Percentiles rank a stretch among this genome's conserved stretches.
Evolutionary conservation across 495 filamentous ascomycete genomes (phyloP).

Genomic region (Penicillium cinerascens): DNA sequence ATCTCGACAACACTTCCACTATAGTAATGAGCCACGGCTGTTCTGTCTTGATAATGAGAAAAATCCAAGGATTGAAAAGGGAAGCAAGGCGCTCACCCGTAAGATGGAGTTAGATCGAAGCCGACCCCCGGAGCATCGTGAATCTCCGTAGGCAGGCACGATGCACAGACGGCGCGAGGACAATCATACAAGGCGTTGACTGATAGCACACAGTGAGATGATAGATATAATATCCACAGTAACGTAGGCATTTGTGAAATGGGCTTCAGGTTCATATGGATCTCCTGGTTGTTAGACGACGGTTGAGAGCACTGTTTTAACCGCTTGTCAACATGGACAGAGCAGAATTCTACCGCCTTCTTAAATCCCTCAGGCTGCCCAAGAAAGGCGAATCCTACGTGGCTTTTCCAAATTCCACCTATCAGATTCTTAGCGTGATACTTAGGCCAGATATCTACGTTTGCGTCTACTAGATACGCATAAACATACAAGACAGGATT

Average conservation of each 20-base stretch:
- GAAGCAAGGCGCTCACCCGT: slow-evolving; percentile 6
- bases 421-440: too few species aligned
- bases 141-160: slow-evolving; percentile 6
- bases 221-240: neutral
- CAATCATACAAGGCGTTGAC: neutral
- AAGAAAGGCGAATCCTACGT: too few species aligned
- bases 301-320: too few species aligned
- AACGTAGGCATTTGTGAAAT: neutral
- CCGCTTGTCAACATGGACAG: too few species aligned
- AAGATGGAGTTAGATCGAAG: slow-evolving; percentile 14
- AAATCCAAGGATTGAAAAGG: neutral
- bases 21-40: slow-evolving; percentile 10
- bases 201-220: neutral
- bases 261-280: neutral
- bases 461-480: too few species aligned
- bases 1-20: slow-evolving; percentile 16
- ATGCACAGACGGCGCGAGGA: slow-evolving; percentile 2
- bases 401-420: too few species aligned
- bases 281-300: neutral
- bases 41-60: slow-evolving; percentile 7
- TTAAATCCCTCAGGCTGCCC: too few species aligned
- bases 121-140: slow-evolving; percentile 14
- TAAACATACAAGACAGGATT: too few species aligned
- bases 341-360: too few species aligned
- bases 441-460: too few species aligned